Conservation (phyloP, 2,329 filamentous ascomycete genomes). For the Cyclaneusma minus region DNA sequence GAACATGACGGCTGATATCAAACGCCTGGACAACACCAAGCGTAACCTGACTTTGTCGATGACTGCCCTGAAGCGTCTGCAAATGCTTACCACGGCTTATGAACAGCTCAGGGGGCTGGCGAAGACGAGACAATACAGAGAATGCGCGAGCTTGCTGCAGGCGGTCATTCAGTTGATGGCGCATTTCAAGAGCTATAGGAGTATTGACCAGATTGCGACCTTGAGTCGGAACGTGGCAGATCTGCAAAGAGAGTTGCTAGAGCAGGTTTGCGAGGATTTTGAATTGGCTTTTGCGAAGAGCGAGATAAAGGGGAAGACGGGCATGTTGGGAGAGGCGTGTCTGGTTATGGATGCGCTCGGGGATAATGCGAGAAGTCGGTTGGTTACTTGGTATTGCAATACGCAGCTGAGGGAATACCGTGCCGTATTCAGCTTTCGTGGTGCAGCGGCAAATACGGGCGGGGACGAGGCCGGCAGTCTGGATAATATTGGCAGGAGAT, state of each 20-base stretch:
- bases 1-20: conserved; percentile 98
- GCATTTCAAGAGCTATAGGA: conserved; percentile 95
- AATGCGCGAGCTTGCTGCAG: conserved; percentile 85
- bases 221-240: conserved; percentile 87
- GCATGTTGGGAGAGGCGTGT: conserved; percentile 71
- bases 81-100: conserved; percentile 99
- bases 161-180: conserved; percentile 96
- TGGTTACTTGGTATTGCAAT: conserved; percentile 96
- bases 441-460: conserved; percentile 30
- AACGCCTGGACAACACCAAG: conserved; percentile 91
- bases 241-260: conserved; percentile 77
- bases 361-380: conserved; percentile 63
- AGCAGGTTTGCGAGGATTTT: conserved; percentile 99
- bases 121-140: conserved; percentile 78
- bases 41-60: conserved; percentile 92
- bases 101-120: conserved; percentile 79
- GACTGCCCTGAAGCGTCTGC: conserved; percentile 90
- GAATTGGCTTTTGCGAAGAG: conserved; percentile 86
- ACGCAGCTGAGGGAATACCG: conserved; percentile 91
- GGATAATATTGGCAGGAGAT: conserved; percentile 90
- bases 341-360: conserved; percentile 89
- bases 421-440: conserved; percentile 69
- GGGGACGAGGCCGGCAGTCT: conserved; percentile 93
- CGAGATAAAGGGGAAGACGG: conserved; percentile 56
- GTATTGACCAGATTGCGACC: conserved; percentile 93